Evolutionary conservation across 106 monocot genomes (phyloP).

Genomic region (Triglochin maritima): DNA sequence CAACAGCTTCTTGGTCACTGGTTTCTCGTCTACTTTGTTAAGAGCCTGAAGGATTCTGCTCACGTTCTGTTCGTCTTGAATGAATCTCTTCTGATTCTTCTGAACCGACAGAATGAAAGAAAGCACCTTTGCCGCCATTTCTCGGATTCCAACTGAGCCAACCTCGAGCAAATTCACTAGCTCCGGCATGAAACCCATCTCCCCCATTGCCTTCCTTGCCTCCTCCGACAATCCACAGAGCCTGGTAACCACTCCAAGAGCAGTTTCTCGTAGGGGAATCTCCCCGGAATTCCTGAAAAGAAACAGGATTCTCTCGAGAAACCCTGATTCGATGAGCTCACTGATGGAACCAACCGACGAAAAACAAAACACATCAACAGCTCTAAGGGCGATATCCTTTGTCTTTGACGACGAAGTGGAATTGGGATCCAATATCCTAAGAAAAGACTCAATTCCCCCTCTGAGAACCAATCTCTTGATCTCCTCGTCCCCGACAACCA

Average conservation of each 20-base stretch:
- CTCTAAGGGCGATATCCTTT: slow-evolving; percentile 37
- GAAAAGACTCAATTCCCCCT: slow-evolving; percentile 29
- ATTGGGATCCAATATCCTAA: slow-evolving; percentile 27
- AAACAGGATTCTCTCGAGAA: slow-evolving; percentile 31
- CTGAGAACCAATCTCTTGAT: slow-evolving; percentile 12
- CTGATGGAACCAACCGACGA: slow-evolving; percentile 15
- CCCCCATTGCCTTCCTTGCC: slow-evolving; percentile 7
- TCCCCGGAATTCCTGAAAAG: slow-evolving; percentile 38
- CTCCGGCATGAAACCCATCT: slow-evolving; percentile 10
- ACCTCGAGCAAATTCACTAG: slow-evolving; percentile 35
- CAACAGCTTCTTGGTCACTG: slow-evolving; percentile 22
- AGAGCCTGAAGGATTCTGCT: slow-evolving; percentile 34
- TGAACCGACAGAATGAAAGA: slow-evolving; percentile 45
- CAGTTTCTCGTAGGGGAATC: slow-evolving; percentile 2
- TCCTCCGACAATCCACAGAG: slow-evolving; percentile 4
- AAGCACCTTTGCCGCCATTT: slow-evolving; percentile 46
- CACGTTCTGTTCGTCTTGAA: slow-evolving; percentile 40
- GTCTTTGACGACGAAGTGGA: slow-evolving; percentile 30
- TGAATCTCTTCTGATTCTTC: slow-evolving; percentile 33
- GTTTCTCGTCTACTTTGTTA: slow-evolving; percentile 32
- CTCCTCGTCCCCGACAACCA: slow-evolving; percentile 21
- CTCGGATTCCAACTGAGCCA: slow-evolving; percentile 29
- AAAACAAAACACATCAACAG: slow-evolving; percentile 28
- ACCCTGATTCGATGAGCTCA: slow-evolving; percentile 20
- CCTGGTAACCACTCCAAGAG: not conserved